Percentiles rank a stretch among this genome's conserved stretches.
These are phyloP conservation scores for Pythium brachiatum DNA, from an alignment of 352 stramenopile species.

Conservation along the genomic window DNA sequence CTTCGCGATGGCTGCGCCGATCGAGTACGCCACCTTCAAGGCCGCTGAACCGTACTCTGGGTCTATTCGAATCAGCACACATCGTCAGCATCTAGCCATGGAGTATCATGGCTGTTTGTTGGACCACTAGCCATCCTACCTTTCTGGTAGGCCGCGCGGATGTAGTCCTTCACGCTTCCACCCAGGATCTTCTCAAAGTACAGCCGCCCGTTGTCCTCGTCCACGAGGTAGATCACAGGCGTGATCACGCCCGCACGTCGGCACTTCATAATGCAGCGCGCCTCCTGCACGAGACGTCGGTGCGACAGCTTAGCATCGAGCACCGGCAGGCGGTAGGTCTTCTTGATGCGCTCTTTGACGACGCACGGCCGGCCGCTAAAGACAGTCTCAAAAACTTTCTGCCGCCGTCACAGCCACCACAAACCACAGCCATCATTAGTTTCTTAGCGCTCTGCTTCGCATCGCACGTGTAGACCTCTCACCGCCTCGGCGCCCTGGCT, in stretches of 20 bases:
- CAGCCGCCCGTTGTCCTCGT: constrained; percentile 67
- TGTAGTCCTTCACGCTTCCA: constrained; percentile 71
- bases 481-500: constrained; percentile 82
- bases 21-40: constrained; percentile 70
- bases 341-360: constrained; percentile 85
- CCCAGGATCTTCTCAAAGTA: constrained; percentile 70
- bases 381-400: constrained; percentile 80
- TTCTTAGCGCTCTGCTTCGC: no score
- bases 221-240: constrained; percentile 75
- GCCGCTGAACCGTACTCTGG: constrained; percentile 48
- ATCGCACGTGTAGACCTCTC: no score
- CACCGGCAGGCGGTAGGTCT: constrained; percentile 70
- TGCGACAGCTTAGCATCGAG: constrained; percentile 82
- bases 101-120: no score
- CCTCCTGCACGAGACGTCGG: constrained; percentile 76
- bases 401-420: not conserved
- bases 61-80: constrained; percentile 25
- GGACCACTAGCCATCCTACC: no score
- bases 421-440: not conserved
- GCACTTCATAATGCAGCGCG: constrained; percentile 80
- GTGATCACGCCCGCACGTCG: constrained; percentile 68
- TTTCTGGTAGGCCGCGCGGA: constrained; percentile 50
- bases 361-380: constrained; percentile 66
- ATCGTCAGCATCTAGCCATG: not conserved
- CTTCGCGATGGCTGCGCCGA: constrained; percentile 87